phyloP scores from a whole-genome alignment of 352 stramenopile genomes.

The Globisporangium solare region DNA sequence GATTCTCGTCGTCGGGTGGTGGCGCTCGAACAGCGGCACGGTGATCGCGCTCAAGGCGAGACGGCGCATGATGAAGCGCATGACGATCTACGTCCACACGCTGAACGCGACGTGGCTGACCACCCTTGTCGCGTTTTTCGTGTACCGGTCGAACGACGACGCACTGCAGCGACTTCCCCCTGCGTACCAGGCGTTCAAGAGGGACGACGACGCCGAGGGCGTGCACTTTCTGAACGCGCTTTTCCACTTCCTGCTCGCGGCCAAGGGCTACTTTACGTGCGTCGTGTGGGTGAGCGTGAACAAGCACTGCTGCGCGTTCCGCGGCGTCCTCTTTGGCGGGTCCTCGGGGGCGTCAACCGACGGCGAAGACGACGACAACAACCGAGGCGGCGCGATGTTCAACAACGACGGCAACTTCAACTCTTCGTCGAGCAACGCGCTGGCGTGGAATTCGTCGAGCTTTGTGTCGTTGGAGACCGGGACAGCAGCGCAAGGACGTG shows the following conservation, averaged over 20 bases:
- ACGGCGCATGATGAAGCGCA: slow-evolving; percentile 69
- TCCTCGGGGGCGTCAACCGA: background rate
- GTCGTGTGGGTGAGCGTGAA: slow-evolving; percentile 68
- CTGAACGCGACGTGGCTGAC: slow-evolving; percentile 64
- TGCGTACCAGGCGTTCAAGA: slow-evolving; percentile 11
- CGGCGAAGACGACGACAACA: background rate
- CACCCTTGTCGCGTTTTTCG: slow-evolving; percentile 53
- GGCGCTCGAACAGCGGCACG: slow-evolving; percentile 71
- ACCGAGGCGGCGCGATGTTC: background rate
- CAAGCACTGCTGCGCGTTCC: slow-evolving; percentile 47
- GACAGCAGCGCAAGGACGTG: background rate
- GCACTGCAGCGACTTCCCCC: slow-evolving; percentile 33
- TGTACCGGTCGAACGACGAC: slow-evolving; percentile 40
- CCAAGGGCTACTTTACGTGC: slow-evolving; percentile 57
- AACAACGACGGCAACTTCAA: background rate
- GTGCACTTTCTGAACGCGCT: slow-evolving; percentile 39
- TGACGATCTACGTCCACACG: slow-evolving; percentile 67
- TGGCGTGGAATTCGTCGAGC: slow-evolving; percentile 11
- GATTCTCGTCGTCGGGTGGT: slow-evolving; percentile 66
- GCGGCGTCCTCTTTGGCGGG: slow-evolving; percentile 23
- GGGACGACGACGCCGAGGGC: background rate
- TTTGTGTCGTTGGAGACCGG: slow-evolving; percentile 6
- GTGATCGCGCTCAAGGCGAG: slow-evolving; percentile 66
- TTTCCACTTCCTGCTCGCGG: slow-evolving; percentile 58
- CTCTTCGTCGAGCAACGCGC: background rate